A percentile compares a stretch with the other conserved stretches of the same genome.
These are phyloP conservation scores for Barnettozyma sp. DNA, from an alignment of 805 yeast genomes.

Conservation along the genomic window DNA sequence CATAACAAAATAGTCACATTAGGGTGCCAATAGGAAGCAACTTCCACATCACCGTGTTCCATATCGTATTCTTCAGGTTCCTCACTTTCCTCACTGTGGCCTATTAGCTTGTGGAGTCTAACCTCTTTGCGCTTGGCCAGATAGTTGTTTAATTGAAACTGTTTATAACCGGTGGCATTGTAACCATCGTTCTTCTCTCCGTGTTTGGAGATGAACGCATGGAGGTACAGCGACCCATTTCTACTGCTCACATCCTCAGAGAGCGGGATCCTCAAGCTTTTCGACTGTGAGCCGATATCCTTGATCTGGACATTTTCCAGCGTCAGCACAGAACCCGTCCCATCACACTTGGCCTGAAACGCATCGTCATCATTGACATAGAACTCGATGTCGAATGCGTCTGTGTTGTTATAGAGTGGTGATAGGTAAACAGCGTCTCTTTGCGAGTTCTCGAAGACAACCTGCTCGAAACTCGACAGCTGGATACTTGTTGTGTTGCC, in stretches of 20 bases:
- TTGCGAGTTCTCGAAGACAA: constrained; percentile 23
- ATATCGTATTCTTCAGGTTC: constrained; percentile 14
- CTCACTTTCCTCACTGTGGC: constrained; percentile 15
- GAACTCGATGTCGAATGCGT: constrained; percentile 17
- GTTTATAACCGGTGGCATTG: constrained; percentile 19
- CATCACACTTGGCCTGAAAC: constrained; percentile 5
- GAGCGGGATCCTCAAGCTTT: constrained; percentile 10
- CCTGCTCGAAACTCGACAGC: constrained; percentile 16
- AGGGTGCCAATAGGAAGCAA: constrained; percentile 33
- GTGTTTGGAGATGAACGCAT: constrained; percentile 22
- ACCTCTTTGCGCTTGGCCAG: constrained; percentile 25
- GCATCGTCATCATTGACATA: constrained; percentile 19
- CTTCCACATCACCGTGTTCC: constrained; percentile 6
- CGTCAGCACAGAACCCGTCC: constrained; percentile 5
- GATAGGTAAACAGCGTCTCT: constrained; percentile 13
- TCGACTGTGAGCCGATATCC: constrained; percentile 2
- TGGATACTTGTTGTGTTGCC: constrained; percentile 4
- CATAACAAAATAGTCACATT: constrained; percentile 28
- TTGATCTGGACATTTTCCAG: constrained; percentile 12
- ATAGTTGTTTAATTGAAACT: constrained; percentile 24
- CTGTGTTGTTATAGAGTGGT: constrained; percentile 20
- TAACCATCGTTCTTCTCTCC: too few relatives aligned
- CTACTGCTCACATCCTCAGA: constrained; percentile 20
- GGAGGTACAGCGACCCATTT: constrained; percentile 31
- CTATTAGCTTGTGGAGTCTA: constrained; percentile 28